Percentiles rank a stretch among this genome's conserved stretches.
Conservation (phyloP, 2,329 filamentous ascomycete genomes). For the Grosmannia penicillata region DNA sequence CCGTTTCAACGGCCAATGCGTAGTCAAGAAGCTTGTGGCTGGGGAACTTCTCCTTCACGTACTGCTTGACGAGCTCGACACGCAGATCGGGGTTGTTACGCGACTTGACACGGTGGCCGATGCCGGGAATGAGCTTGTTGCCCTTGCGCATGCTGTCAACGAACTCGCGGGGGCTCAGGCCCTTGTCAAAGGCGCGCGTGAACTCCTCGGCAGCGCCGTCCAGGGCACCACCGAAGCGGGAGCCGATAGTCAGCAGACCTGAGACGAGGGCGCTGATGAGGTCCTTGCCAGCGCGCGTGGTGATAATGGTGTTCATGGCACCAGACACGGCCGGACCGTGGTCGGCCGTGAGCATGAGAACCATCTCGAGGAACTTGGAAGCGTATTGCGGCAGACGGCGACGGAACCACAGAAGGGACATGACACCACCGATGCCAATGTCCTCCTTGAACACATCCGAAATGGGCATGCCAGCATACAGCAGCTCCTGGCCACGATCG, state of each 20-base stretch:
- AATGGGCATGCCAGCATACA: slow-evolving; percentile 98
- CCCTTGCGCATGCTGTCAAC: slow-evolving; percentile 98
- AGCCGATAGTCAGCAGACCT: slow-evolving; percentile 95
- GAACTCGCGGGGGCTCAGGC: slow-evolving; percentile 94
- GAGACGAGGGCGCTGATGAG: slow-evolving; percentile 89
- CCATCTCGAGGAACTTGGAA: slow-evolving; percentile 99
- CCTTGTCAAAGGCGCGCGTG: slow-evolving; percentile 95
- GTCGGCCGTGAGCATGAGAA: slow-evolving; percentile 98
- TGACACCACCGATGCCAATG: slow-evolving; percentile 98
- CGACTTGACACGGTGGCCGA: slow-evolving; percentile 98
- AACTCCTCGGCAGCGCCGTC: slow-evolving; percentile 98
- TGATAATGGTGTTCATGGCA: slow-evolving; percentile 99
- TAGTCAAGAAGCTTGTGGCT: slow-evolving; percentile 98
- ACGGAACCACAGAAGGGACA: slow-evolving; percentile 99
- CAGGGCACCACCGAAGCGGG: slow-evolving; percentile 93
- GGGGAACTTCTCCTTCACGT: slow-evolving; percentile 93
- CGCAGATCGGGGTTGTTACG: slow-evolving; percentile 99
- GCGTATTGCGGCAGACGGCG: slow-evolving; percentile 90
- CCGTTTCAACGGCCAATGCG: slow-evolving; percentile 90
- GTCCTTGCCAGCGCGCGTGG: slow-evolving; percentile 97
- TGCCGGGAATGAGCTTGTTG: slow-evolving; percentile 99
- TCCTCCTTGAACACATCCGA: slow-evolving; percentile 99
- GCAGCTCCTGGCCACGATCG: slow-evolving; percentile 96
- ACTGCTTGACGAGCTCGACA: slow-evolving; percentile 99
- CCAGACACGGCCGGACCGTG: slow-evolving; percentile 97